These are phyloP conservation scores for Penicillium lagena DNA, from an alignment of 495 filamentous ascomycete genomes.

Conservation along the genomic window DNA sequence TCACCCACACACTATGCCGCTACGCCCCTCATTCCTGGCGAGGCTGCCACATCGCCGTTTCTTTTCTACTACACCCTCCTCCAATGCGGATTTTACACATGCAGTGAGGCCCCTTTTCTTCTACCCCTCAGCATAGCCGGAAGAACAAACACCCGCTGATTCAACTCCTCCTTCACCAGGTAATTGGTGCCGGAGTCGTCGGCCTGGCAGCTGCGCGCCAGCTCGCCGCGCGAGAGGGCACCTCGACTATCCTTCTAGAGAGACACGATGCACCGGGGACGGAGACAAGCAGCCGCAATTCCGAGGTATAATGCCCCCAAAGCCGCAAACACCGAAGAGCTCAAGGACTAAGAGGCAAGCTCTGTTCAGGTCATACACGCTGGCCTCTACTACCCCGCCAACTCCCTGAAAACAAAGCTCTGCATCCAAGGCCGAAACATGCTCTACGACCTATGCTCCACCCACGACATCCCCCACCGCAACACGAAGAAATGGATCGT, in stretches of 20 bases:
- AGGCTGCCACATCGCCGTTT: slow-evolving; percentile 15
- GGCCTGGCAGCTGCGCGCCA: slow-evolving; percentile 81
- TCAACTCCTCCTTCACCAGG: slow-evolving; percentile 32
- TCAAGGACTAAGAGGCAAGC: not conserved
- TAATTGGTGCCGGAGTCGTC: slow-evolving; percentile 87
- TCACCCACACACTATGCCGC: not conserved
- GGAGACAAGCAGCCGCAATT: slow-evolving; percentile 90
- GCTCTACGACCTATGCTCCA: slow-evolving; percentile 72
- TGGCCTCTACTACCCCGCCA: slow-evolving; percentile 81
- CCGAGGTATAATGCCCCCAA: slow-evolving; percentile 50
- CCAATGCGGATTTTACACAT: slow-evolving; percentile 72
- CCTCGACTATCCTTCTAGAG: slow-evolving; percentile 76
- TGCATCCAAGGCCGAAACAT: slow-evolving; percentile 70
- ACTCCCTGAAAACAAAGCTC: slow-evolving; percentile 73
- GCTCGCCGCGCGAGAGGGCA: slow-evolving; percentile 57
- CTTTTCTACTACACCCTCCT: slow-evolving; percentile 32
- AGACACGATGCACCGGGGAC: slow-evolving; percentile 70
- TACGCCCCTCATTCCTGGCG: slow-evolving; percentile 15
- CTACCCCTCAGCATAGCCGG: too few relatives aligned
- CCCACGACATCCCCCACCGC: slow-evolving; percentile 59
- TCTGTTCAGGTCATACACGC: slow-evolving; percentile 76
- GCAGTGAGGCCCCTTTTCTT: slow-evolving; percentile 43
- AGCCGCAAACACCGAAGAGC: not conserved
- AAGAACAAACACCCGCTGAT: not conserved
- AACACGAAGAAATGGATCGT: slow-evolving; percentile 93